Evolutionary conservation across 768 basidiomycete species (phyloP).

Genomic region (Hericium alpestre): DNA sequence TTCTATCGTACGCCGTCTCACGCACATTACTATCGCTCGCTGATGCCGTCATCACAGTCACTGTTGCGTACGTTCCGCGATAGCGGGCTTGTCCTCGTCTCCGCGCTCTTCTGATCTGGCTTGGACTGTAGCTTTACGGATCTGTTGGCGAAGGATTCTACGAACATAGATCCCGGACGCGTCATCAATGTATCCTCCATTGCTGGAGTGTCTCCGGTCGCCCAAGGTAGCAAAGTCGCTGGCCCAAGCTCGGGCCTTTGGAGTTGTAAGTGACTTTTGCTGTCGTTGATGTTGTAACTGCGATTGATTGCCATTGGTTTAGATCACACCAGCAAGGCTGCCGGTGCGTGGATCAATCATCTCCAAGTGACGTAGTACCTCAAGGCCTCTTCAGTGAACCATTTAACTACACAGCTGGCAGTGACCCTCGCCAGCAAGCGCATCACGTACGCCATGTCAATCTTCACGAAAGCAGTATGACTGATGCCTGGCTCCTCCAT

Average conservation of each 20-base stretch:
- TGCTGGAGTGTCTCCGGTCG: conserved; percentile 42
- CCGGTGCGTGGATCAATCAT: conserved; percentile 17
- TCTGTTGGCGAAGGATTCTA: conserved; percentile 55
- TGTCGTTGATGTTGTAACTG: not conserved
- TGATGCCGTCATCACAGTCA: conserved; percentile 29
- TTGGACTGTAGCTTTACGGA: conserved; percentile 35
- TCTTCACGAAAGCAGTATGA: not conserved
- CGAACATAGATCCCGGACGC: conserved; percentile 52
- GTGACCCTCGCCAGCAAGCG: conserved; percentile 46
- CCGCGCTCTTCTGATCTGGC: no score
- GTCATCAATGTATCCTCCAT: conserved; percentile 80
- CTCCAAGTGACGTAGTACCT: not conserved
- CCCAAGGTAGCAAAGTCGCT: conserved; percentile 39
- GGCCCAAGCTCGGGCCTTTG: conserved; percentile 55
- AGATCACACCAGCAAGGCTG: conserved; percentile 84
- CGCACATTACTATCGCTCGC: not conserved
- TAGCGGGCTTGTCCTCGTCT: not conserved
- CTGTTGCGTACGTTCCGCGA: conserved; percentile 30
- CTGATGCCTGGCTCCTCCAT: not conserved
- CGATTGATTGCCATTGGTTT: not conserved
- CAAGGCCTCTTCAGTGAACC: conserved; percentile 38
- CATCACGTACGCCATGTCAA: conserved; percentile 46
- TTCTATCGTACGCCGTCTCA: conserved; percentile 53
- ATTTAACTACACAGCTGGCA: conserved; percentile 65
- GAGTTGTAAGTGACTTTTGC: conserved; percentile 50